Percentiles rank a stretch among this genome's conserved stretches.
Evolutionary conservation across 768 basidiomycete genomes (phyloP).

Genomic region (Sutorius australiensis): DNA sequence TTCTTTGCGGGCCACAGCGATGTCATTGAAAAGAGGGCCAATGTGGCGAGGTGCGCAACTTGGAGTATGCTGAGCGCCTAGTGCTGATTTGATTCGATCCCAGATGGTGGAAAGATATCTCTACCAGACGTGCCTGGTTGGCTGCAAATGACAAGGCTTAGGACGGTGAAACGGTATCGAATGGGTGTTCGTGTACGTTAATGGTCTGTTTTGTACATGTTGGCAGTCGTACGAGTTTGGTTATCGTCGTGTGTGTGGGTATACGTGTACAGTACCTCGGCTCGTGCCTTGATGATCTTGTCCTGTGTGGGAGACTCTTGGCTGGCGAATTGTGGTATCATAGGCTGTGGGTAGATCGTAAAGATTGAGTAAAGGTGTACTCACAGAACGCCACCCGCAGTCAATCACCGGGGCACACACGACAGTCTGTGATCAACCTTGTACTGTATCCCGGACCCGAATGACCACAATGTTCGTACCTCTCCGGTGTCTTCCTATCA

Average conservation of each 20-base stretch:
- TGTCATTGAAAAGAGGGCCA: slow-evolving; percentile 35
- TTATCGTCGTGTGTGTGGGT: too few species aligned
- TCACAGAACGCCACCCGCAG: background rate
- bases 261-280: too few species aligned
- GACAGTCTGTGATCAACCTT: background rate
- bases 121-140: slow-evolving; percentile 42
- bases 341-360: too few species aligned
- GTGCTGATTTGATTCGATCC: slow-evolving; percentile 6
- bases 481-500: background rate
- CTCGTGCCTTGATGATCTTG: too few species aligned
- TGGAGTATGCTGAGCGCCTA: too few species aligned
- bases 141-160: slow-evolving; percentile 39
- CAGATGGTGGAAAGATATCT: slow-evolving; percentile 54
- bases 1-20: slow-evolving; percentile 23
- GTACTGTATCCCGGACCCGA: background rate
- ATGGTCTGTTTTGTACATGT: background rate
- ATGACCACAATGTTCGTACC: background rate
- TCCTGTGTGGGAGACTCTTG: too few species aligned
- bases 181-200: background rate
- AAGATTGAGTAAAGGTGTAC: background rate
- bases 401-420: background rate
- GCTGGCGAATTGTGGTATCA: background rate
- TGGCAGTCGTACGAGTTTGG: too few species aligned
- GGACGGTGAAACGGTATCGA: background rate
- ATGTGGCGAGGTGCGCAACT: slow-evolving; percentile 39